Conservation (phyloP, 2,329 filamentous ascomycete species). For the Ophiostoma angusticollis region DNA sequence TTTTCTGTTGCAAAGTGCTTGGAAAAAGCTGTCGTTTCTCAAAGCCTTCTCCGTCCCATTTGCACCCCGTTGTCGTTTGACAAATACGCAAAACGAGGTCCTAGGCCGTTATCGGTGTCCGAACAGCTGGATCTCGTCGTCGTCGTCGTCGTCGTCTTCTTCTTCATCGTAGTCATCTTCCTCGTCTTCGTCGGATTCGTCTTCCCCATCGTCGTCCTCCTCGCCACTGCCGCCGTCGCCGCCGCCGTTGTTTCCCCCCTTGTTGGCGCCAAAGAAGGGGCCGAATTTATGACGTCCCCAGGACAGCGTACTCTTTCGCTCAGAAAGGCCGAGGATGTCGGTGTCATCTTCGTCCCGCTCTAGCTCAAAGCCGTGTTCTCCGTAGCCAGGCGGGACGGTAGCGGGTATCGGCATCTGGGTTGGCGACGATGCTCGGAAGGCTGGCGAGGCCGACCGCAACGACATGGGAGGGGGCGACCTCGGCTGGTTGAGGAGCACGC, state of each 20-base stretch:
- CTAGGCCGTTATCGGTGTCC: conserved; percentile 32
- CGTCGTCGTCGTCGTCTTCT: conserved; percentile 33
- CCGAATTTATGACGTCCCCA: conserved; percentile 25
- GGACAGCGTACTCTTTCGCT: conserved; percentile 24
- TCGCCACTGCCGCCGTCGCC: conserved; percentile 35
- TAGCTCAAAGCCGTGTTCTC: conserved; percentile 11
- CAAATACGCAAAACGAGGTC: too few relatives aligned
- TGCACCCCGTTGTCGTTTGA: too few relatives aligned
- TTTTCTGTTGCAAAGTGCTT: too few relatives aligned
- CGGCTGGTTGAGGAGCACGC: neutral
- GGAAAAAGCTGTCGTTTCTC: too few relatives aligned
- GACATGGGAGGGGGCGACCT: conserved; percentile 15
- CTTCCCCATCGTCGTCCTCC: conserved; percentile 31
- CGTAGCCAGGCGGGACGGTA: conserved; percentile 11
- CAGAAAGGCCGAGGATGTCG: conserved; percentile 45
- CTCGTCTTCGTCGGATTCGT: conserved; percentile 31
- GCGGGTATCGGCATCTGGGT: conserved; percentile 6
- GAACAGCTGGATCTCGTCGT: conserved; percentile 37
- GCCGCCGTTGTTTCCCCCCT: conserved; percentile 32
- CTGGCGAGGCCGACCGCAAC: conserved; percentile 30
- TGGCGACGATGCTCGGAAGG: conserved; percentile 9
- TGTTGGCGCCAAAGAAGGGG: conserved; percentile 30
- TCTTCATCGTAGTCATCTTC: conserved; percentile 34
- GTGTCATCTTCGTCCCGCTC: conserved; percentile 37
- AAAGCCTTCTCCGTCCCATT: too few relatives aligned